Percentiles rank a stretch among this genome's conserved stretches.
phyloP scores from a whole-genome alignment of 176 grass and related monocot species.

The Chloris gayana region DNA sequence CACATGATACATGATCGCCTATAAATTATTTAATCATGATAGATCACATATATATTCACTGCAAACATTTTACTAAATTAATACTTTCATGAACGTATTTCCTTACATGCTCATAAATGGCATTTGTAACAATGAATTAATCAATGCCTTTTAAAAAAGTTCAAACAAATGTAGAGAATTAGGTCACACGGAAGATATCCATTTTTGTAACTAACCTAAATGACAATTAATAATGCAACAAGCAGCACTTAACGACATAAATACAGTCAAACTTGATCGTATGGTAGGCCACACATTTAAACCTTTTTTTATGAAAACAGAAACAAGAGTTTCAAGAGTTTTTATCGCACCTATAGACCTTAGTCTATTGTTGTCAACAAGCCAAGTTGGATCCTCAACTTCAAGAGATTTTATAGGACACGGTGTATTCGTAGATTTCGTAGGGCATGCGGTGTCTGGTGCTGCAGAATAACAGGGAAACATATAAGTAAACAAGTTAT shows the following conservation, averaged over 20 bases:
- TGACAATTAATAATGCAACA: conserved; percentile 22
- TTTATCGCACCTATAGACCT: conserved; percentile 67
- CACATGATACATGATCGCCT: background rate
- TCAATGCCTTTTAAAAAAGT: background rate
- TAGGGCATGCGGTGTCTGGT: background rate
- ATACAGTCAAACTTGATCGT: background rate
- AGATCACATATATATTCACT: background rate
- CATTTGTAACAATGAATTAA: background rate
- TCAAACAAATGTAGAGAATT: background rate
- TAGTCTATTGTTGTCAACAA: conserved; percentile 75
- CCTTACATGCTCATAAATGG: background rate
- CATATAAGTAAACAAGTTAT: conserved; percentile 23
- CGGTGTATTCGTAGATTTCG: conserved; percentile 37
- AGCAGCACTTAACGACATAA: conserved; percentile 11
- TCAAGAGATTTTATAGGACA: conserved; percentile 51
- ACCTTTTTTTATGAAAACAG: background rate
- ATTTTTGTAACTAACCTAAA: conserved; percentile 3
- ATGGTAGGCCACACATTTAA: background rate
- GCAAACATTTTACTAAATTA: background rate
- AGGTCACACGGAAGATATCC: background rate
- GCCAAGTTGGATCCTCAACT: conserved; percentile 70
- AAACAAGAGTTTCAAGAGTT: background rate
- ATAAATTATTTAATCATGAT: conserved; percentile 4
- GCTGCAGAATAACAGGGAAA: conserved; percentile 28
- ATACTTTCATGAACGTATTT: background rate